Conservation (phyloP, 2,329 filamentous ascomycete species). For the Ophiosphaerella narmari region DNA sequence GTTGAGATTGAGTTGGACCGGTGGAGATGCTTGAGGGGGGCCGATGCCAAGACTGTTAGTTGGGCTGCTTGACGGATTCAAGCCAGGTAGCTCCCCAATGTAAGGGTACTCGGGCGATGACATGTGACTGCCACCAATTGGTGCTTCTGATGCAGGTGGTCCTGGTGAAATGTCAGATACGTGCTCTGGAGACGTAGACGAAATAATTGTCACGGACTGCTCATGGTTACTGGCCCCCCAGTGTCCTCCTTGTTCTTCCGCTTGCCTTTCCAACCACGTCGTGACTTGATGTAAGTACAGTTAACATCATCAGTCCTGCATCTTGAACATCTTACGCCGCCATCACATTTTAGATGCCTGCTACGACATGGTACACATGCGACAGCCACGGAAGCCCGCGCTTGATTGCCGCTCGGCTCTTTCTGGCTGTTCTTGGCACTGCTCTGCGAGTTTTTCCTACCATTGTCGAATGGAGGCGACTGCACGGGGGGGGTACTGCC, state of each 20-base stretch:
- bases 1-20: conserved; percentile 39
- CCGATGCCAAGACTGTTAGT: conserved; percentile 22
- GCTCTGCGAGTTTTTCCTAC: conserved; percentile 20
- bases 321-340: conserved; percentile 54
- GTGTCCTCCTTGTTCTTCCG: conserved; percentile 45
- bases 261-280: conserved; percentile 55
- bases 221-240: conserved; percentile 22
- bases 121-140: conserved; percentile 26
- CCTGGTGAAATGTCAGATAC: conserved; percentile 7
- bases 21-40: conserved; percentile 21
- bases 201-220: conserved; percentile 21
- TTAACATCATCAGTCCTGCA: conserved; percentile 52
- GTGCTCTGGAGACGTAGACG: neutral
- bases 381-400: conserved; percentile 45
- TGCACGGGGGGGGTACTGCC: conserved; percentile 38
- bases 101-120: conserved; percentile 41
- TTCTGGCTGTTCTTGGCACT: conserved; percentile 27
- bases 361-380: conserved; percentile 59
- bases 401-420: conserved; percentile 18
- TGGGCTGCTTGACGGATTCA: conserved; percentile 29
- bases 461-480: conserved; percentile 35
- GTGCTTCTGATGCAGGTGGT: conserved; percentile 12
- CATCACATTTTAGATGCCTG: conserved; percentile 60
- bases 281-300: conserved; percentile 58
- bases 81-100: conserved; percentile 26